phyloP scores from a whole-genome alignment of 2,329 filamentous ascomycete species.

The Leptoxyphium fumago region DNA sequence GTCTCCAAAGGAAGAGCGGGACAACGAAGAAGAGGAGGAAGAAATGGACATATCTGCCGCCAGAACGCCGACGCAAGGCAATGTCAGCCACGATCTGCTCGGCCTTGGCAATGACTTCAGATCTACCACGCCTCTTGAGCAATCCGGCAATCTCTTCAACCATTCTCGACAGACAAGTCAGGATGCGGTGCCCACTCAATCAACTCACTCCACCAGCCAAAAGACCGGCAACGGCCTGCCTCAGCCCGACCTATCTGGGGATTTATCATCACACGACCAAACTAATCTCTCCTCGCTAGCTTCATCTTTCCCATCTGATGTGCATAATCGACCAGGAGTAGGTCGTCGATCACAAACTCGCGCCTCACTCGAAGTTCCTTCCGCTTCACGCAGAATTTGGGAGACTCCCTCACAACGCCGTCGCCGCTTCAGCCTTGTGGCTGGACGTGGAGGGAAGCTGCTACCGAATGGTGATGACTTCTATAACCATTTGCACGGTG shows the following conservation, averaged over 20 bases:
- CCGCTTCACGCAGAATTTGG: slow-evolving; percentile 1
- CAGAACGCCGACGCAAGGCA: not conserved
- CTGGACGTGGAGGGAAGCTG: slow-evolving; percentile 2
- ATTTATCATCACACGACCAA: not conserved
- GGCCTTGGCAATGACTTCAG: slow-evolving; percentile 34
- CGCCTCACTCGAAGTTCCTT: not conserved
- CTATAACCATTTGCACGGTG: slow-evolving; percentile 63
- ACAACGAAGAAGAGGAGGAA: slow-evolving; percentile 43
- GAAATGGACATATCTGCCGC: slow-evolving; percentile 82
- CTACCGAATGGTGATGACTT: slow-evolving; percentile 12
- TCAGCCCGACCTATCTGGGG: not conserved
- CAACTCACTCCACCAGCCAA: not conserved
- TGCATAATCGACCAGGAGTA: not conserved
- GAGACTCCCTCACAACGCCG: slow-evolving; percentile 22
- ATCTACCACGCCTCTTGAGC: slow-evolving; percentile 5
- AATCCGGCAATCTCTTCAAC: slow-evolving; percentile 31
- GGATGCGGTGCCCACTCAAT: slow-evolving; percentile 19
- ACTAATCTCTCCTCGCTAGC: not conserved
- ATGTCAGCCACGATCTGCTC: slow-evolving; percentile 49
- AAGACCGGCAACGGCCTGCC: not conserved
- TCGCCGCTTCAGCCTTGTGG: slow-evolving; percentile 29
- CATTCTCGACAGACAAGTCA: slow-evolving; percentile 30
- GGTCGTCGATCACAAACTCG: not conserved
- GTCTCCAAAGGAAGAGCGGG: slow-evolving; percentile 11
- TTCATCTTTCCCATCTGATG: not conserved